phyloP scores from a whole-genome alignment of 2,329 filamentous ascomycete genomes.

The Cordyceps tenuipes region DNA sequence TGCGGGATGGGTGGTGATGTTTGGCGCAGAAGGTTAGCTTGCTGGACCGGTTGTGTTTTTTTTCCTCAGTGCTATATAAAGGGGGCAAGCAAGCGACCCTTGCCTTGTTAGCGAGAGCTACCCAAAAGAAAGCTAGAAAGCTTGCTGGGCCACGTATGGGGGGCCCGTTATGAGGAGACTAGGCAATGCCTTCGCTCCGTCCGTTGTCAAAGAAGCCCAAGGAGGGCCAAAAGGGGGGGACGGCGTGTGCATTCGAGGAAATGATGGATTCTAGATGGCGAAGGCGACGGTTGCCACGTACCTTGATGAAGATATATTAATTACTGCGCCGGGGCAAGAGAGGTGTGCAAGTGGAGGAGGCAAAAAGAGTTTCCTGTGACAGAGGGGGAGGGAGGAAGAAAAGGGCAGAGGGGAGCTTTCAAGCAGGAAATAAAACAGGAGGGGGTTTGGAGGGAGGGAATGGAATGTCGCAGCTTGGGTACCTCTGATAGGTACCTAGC shows the following conservation, averaged over 20 bases:
- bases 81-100: slow-evolving; percentile 12
- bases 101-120: slow-evolving; percentile 9
- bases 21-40: not conserved
- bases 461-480: not conserved
- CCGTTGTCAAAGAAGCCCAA: not conserved
- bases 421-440: slow-evolving; percentile 4
- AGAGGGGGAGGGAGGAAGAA: not conserved
- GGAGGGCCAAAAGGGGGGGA: not conserved
- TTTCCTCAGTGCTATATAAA: not conserved
- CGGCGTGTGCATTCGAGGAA: not conserved
- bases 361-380: not conserved
- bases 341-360: slow-evolving; percentile 3
- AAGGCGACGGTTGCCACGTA: not conserved
- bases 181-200: not conserved
- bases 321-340: not conserved
- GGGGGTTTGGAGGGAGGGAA: slow-evolving; percentile 2
- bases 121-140: slow-evolving; percentile 1
- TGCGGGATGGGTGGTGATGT: slow-evolving; percentile 3
- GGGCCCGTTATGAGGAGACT: not conserved
- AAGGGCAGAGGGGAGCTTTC: slow-evolving; percentile 2
- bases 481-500: not conserved
- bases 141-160: not conserved
- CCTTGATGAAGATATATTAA: not conserved
- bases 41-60: not conserved
- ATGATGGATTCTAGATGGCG: not conserved